Percentiles rank a stretch among this genome's conserved stretches.
phyloP scores from a whole-genome alignment of 1,284 basidiomycete species.

The Boletus albobrunnescens region DNA sequence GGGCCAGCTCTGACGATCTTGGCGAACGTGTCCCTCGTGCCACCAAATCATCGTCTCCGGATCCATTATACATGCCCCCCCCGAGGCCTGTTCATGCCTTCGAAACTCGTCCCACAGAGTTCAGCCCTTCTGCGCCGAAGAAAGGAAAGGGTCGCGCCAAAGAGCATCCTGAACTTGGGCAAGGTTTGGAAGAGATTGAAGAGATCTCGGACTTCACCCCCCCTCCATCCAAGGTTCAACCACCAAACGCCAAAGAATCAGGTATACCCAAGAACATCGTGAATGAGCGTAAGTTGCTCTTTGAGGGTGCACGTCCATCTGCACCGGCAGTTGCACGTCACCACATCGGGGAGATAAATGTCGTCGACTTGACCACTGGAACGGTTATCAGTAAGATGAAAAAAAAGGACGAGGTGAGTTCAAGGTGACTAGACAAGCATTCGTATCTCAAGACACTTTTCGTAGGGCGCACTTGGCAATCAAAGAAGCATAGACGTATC shows the following conservation, averaged over 20 bases:
- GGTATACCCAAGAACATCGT: constrained; percentile 26
- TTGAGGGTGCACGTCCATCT: constrained; percentile 4
- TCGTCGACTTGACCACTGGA: constrained; percentile 13
- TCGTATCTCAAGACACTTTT: constrained; percentile 2
- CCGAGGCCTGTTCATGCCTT: constrained; percentile 15
- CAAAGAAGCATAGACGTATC: neutral
- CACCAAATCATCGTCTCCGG: constrained; percentile 23
- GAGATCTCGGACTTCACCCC: constrained; percentile 21
- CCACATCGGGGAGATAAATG: neutral
- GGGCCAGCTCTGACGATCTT: constrained; percentile 22
- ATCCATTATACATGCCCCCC: constrained; percentile 14
- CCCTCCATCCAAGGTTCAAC: neutral
- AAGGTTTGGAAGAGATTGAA: constrained; percentile 26
- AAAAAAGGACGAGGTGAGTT: constrained; percentile 24
- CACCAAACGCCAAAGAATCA: neutral
- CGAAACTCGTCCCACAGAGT: constrained; percentile 17
- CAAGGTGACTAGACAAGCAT: neutral
- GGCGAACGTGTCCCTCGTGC: constrained; percentile 17
- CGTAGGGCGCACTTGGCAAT: constrained; percentile 6
- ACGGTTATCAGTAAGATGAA: constrained; percentile 22
- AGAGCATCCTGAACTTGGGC: constrained; percentile 2
- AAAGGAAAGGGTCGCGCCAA: constrained; percentile 28
- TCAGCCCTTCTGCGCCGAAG: neutral
- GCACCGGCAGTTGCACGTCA: constrained; percentile 9
- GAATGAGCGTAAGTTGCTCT: neutral